phyloP scores from a whole-genome alignment of 306 rosid genomes.

The Corylus americana region DNA sequence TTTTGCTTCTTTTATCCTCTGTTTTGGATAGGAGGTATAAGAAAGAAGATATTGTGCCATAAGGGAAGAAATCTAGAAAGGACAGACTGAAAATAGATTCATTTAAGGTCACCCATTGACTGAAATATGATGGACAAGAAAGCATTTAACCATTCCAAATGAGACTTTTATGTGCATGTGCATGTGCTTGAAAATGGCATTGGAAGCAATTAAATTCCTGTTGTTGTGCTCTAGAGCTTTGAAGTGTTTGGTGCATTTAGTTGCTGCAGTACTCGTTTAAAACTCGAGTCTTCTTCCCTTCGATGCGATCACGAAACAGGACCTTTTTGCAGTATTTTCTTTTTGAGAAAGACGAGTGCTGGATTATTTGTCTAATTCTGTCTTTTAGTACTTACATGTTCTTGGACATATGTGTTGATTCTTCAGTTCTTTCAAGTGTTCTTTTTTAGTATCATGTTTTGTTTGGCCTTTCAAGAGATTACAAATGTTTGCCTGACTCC shows the following conservation, averaged over 20 bases:
- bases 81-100: background rate
- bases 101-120: background rate
- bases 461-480: slow-evolving; percentile 13
- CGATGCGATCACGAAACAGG: background rate
- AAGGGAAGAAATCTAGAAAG: background rate
- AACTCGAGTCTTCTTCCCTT: background rate
- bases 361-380: background rate
- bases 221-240: background rate
- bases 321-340: background rate
- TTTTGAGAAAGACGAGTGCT: background rate
- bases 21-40: background rate
- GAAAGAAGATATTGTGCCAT: background rate
- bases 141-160: background rate
- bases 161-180: background rate
- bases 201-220: background rate
- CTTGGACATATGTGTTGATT: background rate
- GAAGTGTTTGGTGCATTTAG: background rate
- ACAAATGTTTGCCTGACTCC: slow-evolving; percentile 38
- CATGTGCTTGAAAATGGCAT: background rate
- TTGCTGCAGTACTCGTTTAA: background rate
- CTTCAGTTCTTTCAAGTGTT: background rate
- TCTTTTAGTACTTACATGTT: background rate
- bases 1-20: background rate
- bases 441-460: background rate
- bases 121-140: background rate